Base-by-base conservation (phyloP, 352 stramenopile species). In the Phytophthora lateralis region DNA sequence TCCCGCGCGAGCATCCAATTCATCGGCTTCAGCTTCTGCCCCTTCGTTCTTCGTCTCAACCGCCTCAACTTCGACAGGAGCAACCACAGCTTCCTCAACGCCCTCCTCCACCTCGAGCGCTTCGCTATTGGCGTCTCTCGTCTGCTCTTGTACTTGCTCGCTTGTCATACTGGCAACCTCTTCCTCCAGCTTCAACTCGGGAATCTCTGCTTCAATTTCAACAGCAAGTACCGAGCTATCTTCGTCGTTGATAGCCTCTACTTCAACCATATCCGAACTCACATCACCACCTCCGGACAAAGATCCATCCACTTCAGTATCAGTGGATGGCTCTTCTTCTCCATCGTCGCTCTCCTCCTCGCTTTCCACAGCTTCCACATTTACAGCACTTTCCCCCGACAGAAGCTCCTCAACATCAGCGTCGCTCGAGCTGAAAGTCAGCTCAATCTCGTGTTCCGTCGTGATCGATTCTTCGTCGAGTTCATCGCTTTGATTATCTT, bases 151-250 rank as follows among this genome's bases (percentile, higher is more conserved):
- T 9, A 9, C 14, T 34, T 37, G 34, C n/a, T 41, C 38, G n/a
- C 6, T 50, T 10, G 37, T 9, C n/a, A 50, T 38, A 46, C 14
- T 15, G 6, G 6, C 38, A 44, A 26, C 5, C 2, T 42, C 37
- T 17, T 54, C 50, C n/a, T 70, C 50, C 6, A 30, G 26, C 26
- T 30, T 34, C 15, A 45, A 29, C 51, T 66, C 57, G 9, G 17
- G 11, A 42, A 38, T 37, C 0, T 12, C 15, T 34, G 20, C 15
- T 29, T 66, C 58, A 14, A 32, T n/a, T 9, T 51, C 59, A 49
- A 15, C 38, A 50, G 15, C 17, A 48, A 55, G 37, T 10, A n/a
- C n/a, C 21, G 20, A 38, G 21, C 47, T 44, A 20, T 57, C 44
- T 0, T 37, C 50, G 15, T 45, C 21, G 24, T 30, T 55, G n/a